Base-by-base conservation (phyloP, 805 yeast genomes). In the Metschnikowia lochheadii region DNA sequence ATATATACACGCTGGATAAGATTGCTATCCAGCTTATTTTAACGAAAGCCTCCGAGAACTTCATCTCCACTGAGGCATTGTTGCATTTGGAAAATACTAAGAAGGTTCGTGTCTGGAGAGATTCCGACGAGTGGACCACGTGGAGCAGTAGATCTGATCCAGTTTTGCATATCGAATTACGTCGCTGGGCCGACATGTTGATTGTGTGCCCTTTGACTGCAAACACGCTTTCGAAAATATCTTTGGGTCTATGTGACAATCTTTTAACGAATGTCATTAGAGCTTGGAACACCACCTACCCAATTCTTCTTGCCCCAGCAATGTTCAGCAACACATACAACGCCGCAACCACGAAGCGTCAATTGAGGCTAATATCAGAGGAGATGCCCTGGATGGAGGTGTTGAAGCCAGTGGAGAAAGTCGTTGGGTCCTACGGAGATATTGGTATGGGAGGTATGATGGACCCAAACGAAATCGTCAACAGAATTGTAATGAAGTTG, bases 361-460 rank as follows among this genome's bases (percentile, higher is more conserved):
- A 92, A 56, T 72, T 92, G 54, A 77, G 81, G 52, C 73, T 85
- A 34, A 81, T 92, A 49, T 79, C 81, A 43, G 96, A 89, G 56
- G 96, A 90, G 56, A 91, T 94, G 94, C 89, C 92, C 34, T 92
- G 95, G 92, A 85, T 92, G 55, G 96, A 89, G 57, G 82, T 92
- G n/a, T 77, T 94, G 63, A 86, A 85, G 65, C 99, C 99, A 0
- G 89, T 90, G 21, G 99, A 92, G 67, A 92, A 92, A 67, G 96
- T 92, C 5, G 83, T 87, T 63, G 89, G 96, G 50, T 80, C 89
- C 39, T 89, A 91, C 71, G 98, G 99, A 54, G 98, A 92, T 60
- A 90, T 94, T 50, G 98, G 98, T n/a, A 87, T 94, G 89, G 98
- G 99, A 44, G 98, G 99, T 49, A 94, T 94, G 98, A 86, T 91